phyloP scores from a whole-genome alignment of 2,329 filamentous ascomycete genomes.

The Fusarium vanettenii region DNA sequence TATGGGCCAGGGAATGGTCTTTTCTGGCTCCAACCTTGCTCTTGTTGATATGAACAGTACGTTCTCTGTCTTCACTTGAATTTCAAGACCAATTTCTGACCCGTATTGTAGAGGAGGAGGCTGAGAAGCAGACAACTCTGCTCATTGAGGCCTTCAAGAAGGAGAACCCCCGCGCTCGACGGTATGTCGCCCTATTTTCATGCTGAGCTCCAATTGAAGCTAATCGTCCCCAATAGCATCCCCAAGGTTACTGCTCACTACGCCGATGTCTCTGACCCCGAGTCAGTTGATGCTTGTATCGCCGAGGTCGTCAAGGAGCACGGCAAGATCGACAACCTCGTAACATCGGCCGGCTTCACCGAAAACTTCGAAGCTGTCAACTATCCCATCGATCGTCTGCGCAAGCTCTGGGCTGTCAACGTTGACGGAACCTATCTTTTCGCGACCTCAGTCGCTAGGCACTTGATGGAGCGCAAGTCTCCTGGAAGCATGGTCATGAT shows the following conservation, averaged over 20 bases:
- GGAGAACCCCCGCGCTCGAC: conserved; percentile 81
- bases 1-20: conserved; percentile 92
- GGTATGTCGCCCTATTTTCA: conserved; percentile 56
- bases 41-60: conserved; percentile 94
- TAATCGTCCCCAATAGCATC: conserved; percentile 57
- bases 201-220: neutral
- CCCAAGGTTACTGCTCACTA: conserved; percentile 92
- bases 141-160: conserved; percentile 81
- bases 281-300: conserved; percentile 81
- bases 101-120: conserved; percentile 78
- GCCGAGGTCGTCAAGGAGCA: conserved; percentile 69
- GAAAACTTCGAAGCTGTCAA: conserved; percentile 94
- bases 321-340: conserved; percentile 88
- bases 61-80: conserved; percentile 45
- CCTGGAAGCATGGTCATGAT: conserved; percentile 93
- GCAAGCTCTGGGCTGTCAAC: conserved; percentile 95
- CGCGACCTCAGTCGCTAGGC: conserved; percentile 84
- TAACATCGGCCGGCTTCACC: conserved; percentile 96
- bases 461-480: conserved; percentile 84
- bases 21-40: conserved; percentile 88
- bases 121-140: conserved; percentile 77
- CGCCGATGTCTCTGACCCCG: conserved; percentile 84
- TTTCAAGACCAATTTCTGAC: conserved; percentile 21
- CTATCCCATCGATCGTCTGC: conserved; percentile 90
- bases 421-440: conserved; percentile 94